Conservation (phyloP, 2,329 filamentous ascomycete genomes). For the Dactylellina parvicollis region DNA sequence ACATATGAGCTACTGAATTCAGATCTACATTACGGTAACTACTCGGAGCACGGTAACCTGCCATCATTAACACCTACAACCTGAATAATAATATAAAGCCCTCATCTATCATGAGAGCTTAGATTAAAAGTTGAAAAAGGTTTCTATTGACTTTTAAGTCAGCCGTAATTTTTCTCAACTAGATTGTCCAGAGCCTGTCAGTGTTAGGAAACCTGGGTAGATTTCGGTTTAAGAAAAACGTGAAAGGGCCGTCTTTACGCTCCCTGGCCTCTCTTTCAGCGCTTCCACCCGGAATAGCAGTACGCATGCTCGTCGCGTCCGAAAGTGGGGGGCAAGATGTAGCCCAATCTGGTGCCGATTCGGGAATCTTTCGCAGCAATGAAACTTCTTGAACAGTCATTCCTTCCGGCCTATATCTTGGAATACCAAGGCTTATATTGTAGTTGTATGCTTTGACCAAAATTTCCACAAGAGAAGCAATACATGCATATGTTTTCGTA, state of each 20-base stretch:
- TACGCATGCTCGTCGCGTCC: neutral
- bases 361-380: neutral
- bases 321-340: neutral
- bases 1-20: too few relatives aligned
- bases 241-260: neutral
- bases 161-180: neutral
- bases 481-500: neutral
- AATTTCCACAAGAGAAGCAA: constrained; percentile 3
- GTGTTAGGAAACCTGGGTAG: neutral
- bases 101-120: too few relatives aligned
- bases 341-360: constrained; percentile 2
- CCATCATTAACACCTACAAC: too few relatives aligned
- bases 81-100: too few relatives aligned
- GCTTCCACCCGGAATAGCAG: neutral
- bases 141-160: too few relatives aligned
- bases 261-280: neutral
- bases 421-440: constrained; percentile 9
- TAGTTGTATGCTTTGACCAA: constrained; percentile 14
- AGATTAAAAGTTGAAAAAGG: too few relatives aligned
- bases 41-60: too few relatives aligned
- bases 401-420: neutral
- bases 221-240: constrained; percentile 4
- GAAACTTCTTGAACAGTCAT: neutral
- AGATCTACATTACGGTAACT: too few relatives aligned
- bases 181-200: neutral